Percentiles rank a stretch among this genome's conserved stretches.
Evolutionary conservation across 371 early-diverging fungal species (phyloP).

Genomic region (Fennellomyces sp.): DNA sequence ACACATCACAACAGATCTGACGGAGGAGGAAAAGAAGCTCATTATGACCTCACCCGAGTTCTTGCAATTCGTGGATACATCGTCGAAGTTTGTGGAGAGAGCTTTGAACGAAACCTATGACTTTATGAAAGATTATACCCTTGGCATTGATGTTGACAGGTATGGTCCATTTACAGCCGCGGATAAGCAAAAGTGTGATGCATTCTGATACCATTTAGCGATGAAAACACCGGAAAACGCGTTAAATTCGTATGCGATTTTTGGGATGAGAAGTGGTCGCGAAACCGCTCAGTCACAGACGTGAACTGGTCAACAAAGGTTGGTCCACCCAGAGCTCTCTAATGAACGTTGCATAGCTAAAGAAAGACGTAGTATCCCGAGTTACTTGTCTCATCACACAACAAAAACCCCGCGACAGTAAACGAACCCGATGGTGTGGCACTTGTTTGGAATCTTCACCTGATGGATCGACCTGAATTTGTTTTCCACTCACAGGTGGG

Average conservation of each 20-base stretch:
- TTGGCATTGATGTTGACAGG: constrained; percentile 65
- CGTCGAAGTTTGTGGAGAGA: constrained; percentile 88
- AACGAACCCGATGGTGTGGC: constrained; percentile 95
- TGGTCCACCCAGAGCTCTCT: not conserved
- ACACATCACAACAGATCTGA: constrained; percentile 58
- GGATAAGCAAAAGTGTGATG: not conserved
- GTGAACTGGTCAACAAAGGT: constrained; percentile 92
- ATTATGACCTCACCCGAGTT: constrained; percentile 81
- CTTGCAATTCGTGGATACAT: constrained; percentile 82
- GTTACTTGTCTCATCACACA: constrained; percentile 85
- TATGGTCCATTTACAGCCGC: constrained; percentile 20
- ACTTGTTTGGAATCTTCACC: constrained; percentile 91
- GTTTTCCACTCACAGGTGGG: constrained; percentile 84
- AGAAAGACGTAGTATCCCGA: constrained; percentile 72
- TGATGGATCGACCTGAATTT: constrained; percentile 92
- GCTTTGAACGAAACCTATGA: constrained; percentile 92
- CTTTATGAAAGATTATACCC: constrained; percentile 92
- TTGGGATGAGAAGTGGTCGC: constrained; percentile 81
- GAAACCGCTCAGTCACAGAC: constrained; percentile 88
- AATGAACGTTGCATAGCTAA: not conserved
- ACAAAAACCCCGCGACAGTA: constrained; percentile 82
- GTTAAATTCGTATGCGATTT: constrained; percentile 76
- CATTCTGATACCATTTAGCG: constrained; percentile 29
- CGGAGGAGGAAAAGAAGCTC: constrained; percentile 77
- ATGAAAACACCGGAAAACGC: constrained; percentile 68